phyloP scores from a whole-genome alignment of 352 stramenopile species.

The Globisporangium viniferum region DNA sequence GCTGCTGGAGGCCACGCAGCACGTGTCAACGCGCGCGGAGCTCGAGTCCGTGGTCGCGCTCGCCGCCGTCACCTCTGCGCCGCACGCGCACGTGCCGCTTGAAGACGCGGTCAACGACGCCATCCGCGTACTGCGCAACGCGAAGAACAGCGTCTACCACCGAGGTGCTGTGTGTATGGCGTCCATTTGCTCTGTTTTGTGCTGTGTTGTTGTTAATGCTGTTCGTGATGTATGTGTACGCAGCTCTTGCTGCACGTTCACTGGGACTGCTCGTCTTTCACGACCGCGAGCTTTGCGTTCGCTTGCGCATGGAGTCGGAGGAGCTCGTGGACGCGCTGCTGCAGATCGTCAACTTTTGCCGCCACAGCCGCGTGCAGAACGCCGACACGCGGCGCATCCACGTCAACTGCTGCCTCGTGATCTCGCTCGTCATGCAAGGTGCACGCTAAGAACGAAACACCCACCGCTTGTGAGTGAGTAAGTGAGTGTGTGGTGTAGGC shows the following conservation, averaged over 20 bases:
- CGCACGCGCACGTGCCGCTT: not conserved
- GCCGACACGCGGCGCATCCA: slow-evolving; percentile 63
- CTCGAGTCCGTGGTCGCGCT: slow-evolving; percentile 28
- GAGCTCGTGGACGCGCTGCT: slow-evolving; percentile 72
- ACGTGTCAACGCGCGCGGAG: slow-evolving; percentile 37
- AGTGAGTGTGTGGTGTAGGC: not conserved
- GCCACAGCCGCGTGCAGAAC: slow-evolving; percentile 40
- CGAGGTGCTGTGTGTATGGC: slow-evolving; percentile 22
- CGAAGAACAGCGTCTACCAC: slow-evolving; percentile 67
- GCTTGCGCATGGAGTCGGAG: slow-evolving; percentile 57
- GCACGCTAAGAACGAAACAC: not conserved
- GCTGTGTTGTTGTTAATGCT: not conserved
- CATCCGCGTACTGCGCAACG: slow-evolving; percentile 49
- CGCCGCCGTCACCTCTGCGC: slow-evolving; percentile 21
- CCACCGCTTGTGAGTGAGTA: not conserved
- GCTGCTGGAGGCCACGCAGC: slow-evolving; percentile 49
- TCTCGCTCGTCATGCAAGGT: slow-evolving; percentile 81
- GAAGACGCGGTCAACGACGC: slow-evolving; percentile 24
- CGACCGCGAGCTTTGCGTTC: slow-evolving; percentile 29
- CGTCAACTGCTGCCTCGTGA: slow-evolving; percentile 82
- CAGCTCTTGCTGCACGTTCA: slow-evolving; percentile 58
- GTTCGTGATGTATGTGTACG: not conserved
- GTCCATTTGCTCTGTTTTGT: not conserved
- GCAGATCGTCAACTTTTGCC: slow-evolving; percentile 64
- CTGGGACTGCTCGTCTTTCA: slow-evolving; percentile 62